Evolutionary conservation across 106 monocot species (phyloP).

Genomic region (Cymbidium sinense): DNA sequence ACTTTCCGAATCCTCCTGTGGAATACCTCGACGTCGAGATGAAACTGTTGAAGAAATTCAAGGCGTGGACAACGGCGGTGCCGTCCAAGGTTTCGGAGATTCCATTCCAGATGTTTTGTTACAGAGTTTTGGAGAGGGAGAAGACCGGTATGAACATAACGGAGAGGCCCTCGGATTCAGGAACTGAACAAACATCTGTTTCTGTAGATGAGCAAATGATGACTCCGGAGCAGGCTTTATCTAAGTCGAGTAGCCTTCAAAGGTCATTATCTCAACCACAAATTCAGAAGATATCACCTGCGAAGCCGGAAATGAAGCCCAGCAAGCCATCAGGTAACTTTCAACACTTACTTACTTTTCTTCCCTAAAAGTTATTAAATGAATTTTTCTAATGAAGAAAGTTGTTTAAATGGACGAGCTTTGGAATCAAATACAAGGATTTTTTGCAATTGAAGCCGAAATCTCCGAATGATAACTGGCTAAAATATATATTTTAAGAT

Average conservation of each 20-base stretch:
- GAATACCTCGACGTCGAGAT: slow-evolving; percentile 74
- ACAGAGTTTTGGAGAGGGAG: slow-evolving; percentile 64
- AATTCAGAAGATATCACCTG: slow-evolving; percentile 8
- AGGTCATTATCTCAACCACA: slow-evolving; percentile 17
- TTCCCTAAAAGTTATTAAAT: neutral
- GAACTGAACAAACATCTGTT: slow-evolving; percentile 16
- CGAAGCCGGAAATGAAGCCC: slow-evolving; percentile 22
- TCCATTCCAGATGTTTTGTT: slow-evolving; percentile 81
- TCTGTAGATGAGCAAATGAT: slow-evolving; percentile 23
- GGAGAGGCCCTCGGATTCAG: slow-evolving; percentile 36
- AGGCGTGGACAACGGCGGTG: slow-evolving; percentile 21
- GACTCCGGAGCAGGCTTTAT: too few relatives aligned
- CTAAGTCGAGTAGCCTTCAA: neutral
- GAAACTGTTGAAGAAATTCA: slow-evolving; percentile 31
- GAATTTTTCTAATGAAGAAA: neutral
- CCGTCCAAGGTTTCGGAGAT: slow-evolving; percentile 24
- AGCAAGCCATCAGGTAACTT: slow-evolving; percentile 27
- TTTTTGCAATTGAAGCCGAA: too few relatives aligned
- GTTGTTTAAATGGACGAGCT: neutral
- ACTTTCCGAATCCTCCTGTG: slow-evolving; percentile 20
- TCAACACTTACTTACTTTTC: neutral
- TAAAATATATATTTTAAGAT: too few relatives aligned
- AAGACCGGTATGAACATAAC: slow-evolving; percentile 12
- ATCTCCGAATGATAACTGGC: too few relatives aligned
- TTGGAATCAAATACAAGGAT: too few relatives aligned